phyloP scores from a whole-genome alignment of 1,139 yeast genomes.

The Debaryomyces nepalensis region DNA sequence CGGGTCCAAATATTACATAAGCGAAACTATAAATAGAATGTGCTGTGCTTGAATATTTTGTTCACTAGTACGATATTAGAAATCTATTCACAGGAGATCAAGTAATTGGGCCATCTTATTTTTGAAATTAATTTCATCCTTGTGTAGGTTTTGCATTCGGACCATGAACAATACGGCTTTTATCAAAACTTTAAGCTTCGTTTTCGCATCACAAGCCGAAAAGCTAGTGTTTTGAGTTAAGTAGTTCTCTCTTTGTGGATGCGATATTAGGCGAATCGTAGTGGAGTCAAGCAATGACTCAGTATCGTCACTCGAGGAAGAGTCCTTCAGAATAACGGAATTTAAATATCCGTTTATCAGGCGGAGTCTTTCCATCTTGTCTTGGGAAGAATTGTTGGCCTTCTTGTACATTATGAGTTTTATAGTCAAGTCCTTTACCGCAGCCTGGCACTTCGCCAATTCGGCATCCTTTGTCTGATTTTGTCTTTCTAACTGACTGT shows the following conservation, averaged over 20 bases:
- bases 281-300: constrained; percentile 13
- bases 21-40: constrained; percentile 1
- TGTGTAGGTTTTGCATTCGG: constrained; percentile 6
- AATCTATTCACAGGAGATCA: neutral
- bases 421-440: constrained; percentile 11
- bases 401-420: constrained; percentile 14
- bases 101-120: constrained; percentile 4
- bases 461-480: constrained; percentile 7
- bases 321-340: neutral
- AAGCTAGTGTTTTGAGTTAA: constrained; percentile 8
- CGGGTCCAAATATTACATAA: constrained; percentile 6
- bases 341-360: constrained; percentile 10
- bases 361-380: constrained; percentile 11
- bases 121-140: constrained; percentile 4
- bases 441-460: constrained; percentile 1
- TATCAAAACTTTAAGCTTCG: constrained; percentile 8
- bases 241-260: neutral
- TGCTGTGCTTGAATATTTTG: too few relatives aligned
- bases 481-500: neutral
- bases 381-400: constrained; percentile 4
- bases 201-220: constrained; percentile 4
- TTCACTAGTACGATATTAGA: too few relatives aligned
- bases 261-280: constrained; percentile 6
- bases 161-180: constrained; percentile 4
- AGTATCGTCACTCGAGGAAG: constrained; percentile 6